These are phyloP conservation scores for Ustulina deusta DNA, from an alignment of 2,329 filamentous ascomycete species.

Conservation along the genomic window DNA sequence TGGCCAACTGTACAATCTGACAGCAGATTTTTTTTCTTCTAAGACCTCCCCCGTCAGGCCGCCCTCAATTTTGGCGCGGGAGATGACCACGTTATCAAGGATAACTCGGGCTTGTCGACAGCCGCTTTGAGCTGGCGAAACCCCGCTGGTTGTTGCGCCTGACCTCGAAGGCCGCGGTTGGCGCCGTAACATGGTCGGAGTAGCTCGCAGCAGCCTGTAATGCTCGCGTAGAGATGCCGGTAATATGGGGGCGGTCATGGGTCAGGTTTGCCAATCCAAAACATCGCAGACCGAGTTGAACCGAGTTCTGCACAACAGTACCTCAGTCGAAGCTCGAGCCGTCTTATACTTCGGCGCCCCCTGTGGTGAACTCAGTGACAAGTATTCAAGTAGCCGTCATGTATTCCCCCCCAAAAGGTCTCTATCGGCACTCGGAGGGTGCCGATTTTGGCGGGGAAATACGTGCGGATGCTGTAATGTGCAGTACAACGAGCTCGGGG, in stretches of 20 bases:
- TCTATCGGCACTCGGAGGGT: slow-evolving; percentile 34
- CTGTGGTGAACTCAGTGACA: background rate
- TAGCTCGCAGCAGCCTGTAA: slow-evolving; percentile 20
- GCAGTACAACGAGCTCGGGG: slow-evolving; percentile 23
- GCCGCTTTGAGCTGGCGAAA: slow-evolving; percentile 13
- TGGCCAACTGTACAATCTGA: slow-evolving; percentile 30
- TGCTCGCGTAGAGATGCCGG: slow-evolving; percentile 18
- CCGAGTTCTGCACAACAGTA: slow-evolving; percentile 24
- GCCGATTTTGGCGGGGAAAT: slow-evolving; percentile 11
- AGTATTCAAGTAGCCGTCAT: background rate
- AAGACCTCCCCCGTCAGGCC: background rate
- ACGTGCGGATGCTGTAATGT: slow-evolving; percentile 25
- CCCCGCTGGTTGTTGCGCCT: slow-evolving; percentile 20
- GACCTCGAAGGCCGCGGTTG: slow-evolving; percentile 20
- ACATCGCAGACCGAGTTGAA: slow-evolving; percentile 14
- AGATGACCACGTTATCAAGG: slow-evolving; percentile 22
- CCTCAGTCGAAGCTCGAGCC: slow-evolving; percentile 12
- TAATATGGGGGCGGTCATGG: slow-evolving; percentile 15
- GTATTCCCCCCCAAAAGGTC: background rate
- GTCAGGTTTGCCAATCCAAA: slow-evolving; percentile 22
- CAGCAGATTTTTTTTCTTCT: slow-evolving; percentile 10
- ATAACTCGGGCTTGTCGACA: slow-evolving; percentile 8
- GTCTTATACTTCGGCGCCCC: slow-evolving; percentile 23
- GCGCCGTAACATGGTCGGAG: slow-evolving; percentile 20
- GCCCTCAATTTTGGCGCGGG: slow-evolving; percentile 18